These are phyloP conservation scores for Ilyonectria robusta DNA, from an alignment of 2,329 filamentous ascomycete species.

Conservation along the genomic window DNA sequence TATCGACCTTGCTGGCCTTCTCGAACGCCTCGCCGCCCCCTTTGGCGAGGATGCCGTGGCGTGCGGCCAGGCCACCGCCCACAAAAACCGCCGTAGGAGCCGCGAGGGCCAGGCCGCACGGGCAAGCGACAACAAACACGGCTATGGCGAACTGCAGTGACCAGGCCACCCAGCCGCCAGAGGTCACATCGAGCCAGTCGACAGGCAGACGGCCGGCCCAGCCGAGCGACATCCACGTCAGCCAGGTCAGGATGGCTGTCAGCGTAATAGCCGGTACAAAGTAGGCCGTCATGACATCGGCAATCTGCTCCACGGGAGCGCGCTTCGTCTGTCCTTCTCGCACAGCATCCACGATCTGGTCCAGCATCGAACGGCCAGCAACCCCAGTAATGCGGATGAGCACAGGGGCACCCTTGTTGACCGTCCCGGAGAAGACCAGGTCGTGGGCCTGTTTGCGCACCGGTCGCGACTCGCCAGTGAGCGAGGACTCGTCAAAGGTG, in stretches of 20 bases:
- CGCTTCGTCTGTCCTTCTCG: conserved; percentile 83
- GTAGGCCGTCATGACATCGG: conserved; percentile 80
- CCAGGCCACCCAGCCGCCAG: conserved; percentile 79
- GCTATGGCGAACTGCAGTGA: conserved; percentile 87
- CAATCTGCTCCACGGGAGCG: conserved; percentile 82
- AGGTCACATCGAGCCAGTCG: conserved; percentile 67
- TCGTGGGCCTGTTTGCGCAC: conserved; percentile 76
- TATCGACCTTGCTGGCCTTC: conserved; percentile 83
- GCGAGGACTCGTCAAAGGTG: conserved; percentile 88
- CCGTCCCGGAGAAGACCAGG: conserved; percentile 78
- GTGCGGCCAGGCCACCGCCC: conserved; percentile 84
- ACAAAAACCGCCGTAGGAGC: conserved; percentile 90
- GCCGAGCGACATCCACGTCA: conserved; percentile 78
- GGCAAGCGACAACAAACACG: conserved; percentile 89
- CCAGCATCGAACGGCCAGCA: conserved; percentile 80
- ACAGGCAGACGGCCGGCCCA: conserved; percentile 69
- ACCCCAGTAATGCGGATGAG: conserved; percentile 75
- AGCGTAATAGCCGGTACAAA: conserved; percentile 82
- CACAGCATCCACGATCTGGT: conserved; percentile 83
- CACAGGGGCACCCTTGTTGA: conserved; percentile 78
- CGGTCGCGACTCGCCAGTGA: conserved; percentile 83
- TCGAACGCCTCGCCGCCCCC: conserved; percentile 90
- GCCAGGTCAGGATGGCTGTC: conserved; percentile 79
- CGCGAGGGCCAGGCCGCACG: conserved; percentile 87
- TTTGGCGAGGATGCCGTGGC: conserved; percentile 85